These are phyloP conservation scores for Hydnomerulius pinastri DNA, from an alignment of 768 basidiomycete species.

Conservation along the genomic window DNA sequence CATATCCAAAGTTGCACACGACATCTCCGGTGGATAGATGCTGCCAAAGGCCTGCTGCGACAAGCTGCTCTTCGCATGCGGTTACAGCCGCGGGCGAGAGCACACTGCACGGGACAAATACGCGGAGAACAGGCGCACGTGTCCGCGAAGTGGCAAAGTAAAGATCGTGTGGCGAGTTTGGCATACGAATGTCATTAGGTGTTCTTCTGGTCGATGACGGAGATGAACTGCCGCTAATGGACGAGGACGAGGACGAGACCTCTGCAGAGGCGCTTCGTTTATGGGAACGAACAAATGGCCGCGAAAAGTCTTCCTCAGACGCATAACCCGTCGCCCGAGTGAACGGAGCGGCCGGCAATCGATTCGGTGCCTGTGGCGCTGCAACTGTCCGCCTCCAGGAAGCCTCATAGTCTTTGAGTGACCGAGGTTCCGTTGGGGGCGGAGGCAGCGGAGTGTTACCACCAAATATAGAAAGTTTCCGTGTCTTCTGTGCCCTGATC, in stretches of 20 bases:
- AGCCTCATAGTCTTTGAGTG: slow-evolving; percentile 47
- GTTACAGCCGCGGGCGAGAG: slow-evolving; percentile 48
- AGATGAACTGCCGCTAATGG: slow-evolving; percentile 22
- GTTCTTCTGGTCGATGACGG: slow-evolving; percentile 20
- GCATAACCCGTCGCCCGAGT: slow-evolving; percentile 32
- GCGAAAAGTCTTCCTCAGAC: slow-evolving; percentile 43
- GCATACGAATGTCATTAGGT: slow-evolving; percentile 11
- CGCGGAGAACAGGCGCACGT: slow-evolving; percentile 72
- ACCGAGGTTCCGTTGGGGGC: slow-evolving; percentile 46
- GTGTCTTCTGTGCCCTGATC: slow-evolving; percentile 16
- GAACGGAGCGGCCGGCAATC: slow-evolving; percentile 15
- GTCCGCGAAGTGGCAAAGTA: slow-evolving; percentile 55
- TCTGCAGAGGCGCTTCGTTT: slow-evolving; percentile 46
- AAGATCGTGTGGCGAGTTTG: slow-evolving; percentile 61
- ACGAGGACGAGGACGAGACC: slow-evolving; percentile 50
- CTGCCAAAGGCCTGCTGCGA: slow-evolving; percentile 67
- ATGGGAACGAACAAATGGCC: slow-evolving; percentile 34
- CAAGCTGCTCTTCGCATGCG: slow-evolving; percentile 68
- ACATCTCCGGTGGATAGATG: slow-evolving; percentile 79
- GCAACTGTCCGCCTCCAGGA: slow-evolving; percentile 48
- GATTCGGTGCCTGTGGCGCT: background rate
- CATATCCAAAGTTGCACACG: slow-evolving; percentile 78
- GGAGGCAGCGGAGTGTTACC: slow-evolving; percentile 39
- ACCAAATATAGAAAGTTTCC: slow-evolving; percentile 42
- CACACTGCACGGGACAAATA: slow-evolving; percentile 70